These are phyloP conservation scores for Skeletonema menzelii DNA, from an alignment of 108 stramenopile species.

Conservation along the genomic window DNA sequence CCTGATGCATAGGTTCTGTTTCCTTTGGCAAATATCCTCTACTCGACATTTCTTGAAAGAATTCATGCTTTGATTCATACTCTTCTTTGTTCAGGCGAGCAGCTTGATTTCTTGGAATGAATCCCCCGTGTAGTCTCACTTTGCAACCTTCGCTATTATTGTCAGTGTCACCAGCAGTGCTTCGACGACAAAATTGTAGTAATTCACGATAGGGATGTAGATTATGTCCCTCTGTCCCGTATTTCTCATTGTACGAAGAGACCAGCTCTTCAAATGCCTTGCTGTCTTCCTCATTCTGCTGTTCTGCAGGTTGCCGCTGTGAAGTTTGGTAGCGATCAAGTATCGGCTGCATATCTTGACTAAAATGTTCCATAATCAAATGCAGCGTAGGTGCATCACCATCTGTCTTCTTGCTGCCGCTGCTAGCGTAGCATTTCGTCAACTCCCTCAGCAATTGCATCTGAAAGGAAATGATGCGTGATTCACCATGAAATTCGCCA, in stretches of 20 bases:
- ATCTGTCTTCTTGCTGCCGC: neutral
- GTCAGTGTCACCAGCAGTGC: neutral
- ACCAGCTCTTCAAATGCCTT: slow-evolving; percentile 54
- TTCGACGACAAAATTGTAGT: slow-evolving; percentile 40
- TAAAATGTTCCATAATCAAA: slow-evolving; percentile 80
- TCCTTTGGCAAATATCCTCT: slow-evolving; percentile 25
- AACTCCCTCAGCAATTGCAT: slow-evolving; percentile 25
- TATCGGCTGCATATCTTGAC: slow-evolving; percentile 69
- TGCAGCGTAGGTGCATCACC: slow-evolving; percentile 32
- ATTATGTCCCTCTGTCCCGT: slow-evolving; percentile 74
- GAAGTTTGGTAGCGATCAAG: slow-evolving; percentile 47
- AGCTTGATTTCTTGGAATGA: slow-evolving; percentile 50
- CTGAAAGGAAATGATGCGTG: slow-evolving; percentile 27
- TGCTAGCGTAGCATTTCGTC: slow-evolving; percentile 11
- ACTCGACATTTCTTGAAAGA: slow-evolving; percentile 39
- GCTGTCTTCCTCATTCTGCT: slow-evolving; percentile 10
- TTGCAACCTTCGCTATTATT: neutral
- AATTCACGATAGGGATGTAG: slow-evolving; percentile 57
- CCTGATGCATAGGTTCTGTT: slow-evolving; percentile 25
- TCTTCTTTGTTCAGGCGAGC: slow-evolving; percentile 37
- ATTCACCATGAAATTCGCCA: slow-evolving; percentile 39
- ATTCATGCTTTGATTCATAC: slow-evolving; percentile 3
- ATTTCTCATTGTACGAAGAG: slow-evolving; percentile 48
- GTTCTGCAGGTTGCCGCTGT: neutral
- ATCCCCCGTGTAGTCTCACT: slow-evolving; percentile 40